These are phyloP conservation scores for Plenodomus lindquistii DNA, from an alignment of 2,329 filamentous ascomycete genomes.

Conservation along the genomic window DNA sequence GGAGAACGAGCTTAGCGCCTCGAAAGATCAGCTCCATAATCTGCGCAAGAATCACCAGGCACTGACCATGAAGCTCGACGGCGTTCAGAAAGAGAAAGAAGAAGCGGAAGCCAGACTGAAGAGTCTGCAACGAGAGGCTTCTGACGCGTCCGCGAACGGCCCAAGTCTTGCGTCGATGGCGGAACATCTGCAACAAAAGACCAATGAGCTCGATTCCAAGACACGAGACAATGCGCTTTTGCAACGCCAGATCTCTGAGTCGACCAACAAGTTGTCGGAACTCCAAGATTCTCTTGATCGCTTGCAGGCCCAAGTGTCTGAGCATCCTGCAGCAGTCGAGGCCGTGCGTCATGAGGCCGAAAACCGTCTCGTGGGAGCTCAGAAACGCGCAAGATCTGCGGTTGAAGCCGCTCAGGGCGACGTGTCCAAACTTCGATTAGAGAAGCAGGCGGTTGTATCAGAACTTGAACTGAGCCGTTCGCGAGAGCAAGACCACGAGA, in stretches of 20 bases:
- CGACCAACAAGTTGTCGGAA: slow-evolving; percentile 1
- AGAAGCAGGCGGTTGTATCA: slow-evolving; percentile 14
- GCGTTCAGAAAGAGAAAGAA: slow-evolving; percentile 11
- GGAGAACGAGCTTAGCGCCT: slow-evolving; percentile 8
- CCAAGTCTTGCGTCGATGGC: not conserved
- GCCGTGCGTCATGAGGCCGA: slow-evolving; percentile 16
- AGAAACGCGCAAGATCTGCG: slow-evolving; percentile 6
- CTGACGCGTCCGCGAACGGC: not conserved
- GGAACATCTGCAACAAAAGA: slow-evolving; percentile 9
- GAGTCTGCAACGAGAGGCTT: slow-evolving; percentile 4
- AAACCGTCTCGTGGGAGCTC: not conserved
- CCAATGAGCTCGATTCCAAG: slow-evolving; percentile 6
- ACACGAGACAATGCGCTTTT: slow-evolving; percentile 4
- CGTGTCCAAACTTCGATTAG: slow-evolving; percentile 4
- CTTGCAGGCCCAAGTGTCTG: slow-evolving; percentile 10
- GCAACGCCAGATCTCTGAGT: slow-evolving; percentile 1
- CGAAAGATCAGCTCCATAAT: slow-evolving; percentile 7
- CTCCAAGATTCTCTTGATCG: slow-evolving; percentile 10
- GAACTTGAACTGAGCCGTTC: slow-evolving; percentile 10
- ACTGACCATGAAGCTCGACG: slow-evolving; percentile 9
- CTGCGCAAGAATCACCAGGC: slow-evolving; percentile 5
- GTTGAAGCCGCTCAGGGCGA: slow-evolving; percentile 10
- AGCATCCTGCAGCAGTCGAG: slow-evolving; percentile 11
- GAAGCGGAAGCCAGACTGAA: slow-evolving; percentile 10
- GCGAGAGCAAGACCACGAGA: slow-evolving; percentile 10